A percentile compares a stretch with the other conserved stretches of the same genome.
phyloP scores from a whole-genome alignment of 352 stramenopile genomes.

The Phytophthora kernoviae region DNA sequence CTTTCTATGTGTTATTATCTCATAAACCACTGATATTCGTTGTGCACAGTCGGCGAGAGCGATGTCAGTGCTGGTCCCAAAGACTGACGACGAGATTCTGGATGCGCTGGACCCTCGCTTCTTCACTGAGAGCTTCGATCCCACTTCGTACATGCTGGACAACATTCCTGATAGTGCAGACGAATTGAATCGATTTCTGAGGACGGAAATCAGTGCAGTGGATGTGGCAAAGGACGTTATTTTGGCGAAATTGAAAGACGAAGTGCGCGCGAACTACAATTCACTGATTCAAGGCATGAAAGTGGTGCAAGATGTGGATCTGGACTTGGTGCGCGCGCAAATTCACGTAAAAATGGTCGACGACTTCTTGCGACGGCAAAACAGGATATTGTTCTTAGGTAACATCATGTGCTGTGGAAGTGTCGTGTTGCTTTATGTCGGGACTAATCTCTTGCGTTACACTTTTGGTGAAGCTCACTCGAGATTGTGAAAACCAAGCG shows the following conservation, averaged over 20 bases:
- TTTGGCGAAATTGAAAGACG: constrained; percentile 74
- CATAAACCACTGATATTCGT: constrained; percentile 11
- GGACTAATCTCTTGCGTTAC: background rate
- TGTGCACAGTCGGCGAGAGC: constrained; percentile 33
- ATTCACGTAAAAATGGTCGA: constrained; percentile 88
- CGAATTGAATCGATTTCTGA: constrained; percentile 69
- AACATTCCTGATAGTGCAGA: constrained; percentile 56
- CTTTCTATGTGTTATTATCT: background rate
- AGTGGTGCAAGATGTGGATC: constrained; percentile 86
- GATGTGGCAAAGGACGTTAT: constrained; percentile 84
- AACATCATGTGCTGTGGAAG: background rate
- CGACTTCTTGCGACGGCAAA: constrained; percentile 73
- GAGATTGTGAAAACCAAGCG: constrained; percentile 86
- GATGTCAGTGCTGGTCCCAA: constrained; percentile 71
- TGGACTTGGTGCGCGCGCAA: constrained; percentile 82
- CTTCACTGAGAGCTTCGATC: constrained; percentile 83
- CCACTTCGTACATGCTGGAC: constrained; percentile 68
- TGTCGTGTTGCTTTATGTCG: background rate
- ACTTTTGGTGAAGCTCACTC: constrained; percentile 50
- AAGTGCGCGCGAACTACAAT: constrained; percentile 80
- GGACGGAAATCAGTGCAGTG: constrained; percentile 82
- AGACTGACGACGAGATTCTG: constrained; percentile 70
- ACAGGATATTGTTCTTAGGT: constrained; percentile 77
- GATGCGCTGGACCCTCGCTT: constrained; percentile 77
- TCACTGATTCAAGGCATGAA: constrained; percentile 88